These are phyloP conservation scores for Trichomonas vaginalis DNA, from an alignment of 208 protist species.

Conservation along the genomic window DNA sequence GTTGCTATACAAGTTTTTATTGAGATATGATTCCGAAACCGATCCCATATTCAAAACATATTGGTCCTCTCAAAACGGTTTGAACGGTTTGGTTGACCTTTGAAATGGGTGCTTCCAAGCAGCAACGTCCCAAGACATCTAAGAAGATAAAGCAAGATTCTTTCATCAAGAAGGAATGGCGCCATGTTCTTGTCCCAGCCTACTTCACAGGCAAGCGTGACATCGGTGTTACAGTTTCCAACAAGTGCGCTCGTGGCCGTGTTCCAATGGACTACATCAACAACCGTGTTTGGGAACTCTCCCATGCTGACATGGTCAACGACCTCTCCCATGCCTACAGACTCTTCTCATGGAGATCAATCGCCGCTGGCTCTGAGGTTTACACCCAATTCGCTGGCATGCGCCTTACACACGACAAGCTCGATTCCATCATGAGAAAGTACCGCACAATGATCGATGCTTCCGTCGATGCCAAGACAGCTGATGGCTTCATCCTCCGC, in stretches of 20 bases:
- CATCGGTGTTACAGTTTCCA: background rate
- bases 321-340: background rate
- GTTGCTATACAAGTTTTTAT: too few relatives aligned
- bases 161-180: conserved; percentile 22
- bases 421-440: conserved; percentile 78
- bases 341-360: background rate
- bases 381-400: conserved; percentile 94
- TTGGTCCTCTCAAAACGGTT: too few relatives aligned
- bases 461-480: conserved; percentile 70
- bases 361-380: conserved; percentile 67
- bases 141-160: conserved; percentile 17
- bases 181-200: background rate
- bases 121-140: background rate
- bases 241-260: background rate
- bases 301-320: background rate
- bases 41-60: too few relatives aligned
- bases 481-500: conserved; percentile 80
- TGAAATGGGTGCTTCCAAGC: background rate
- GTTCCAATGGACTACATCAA: background rate
- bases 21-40: too few relatives aligned
- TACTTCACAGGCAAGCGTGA: conserved; percentile 10
- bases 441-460: conserved; percentile 92
- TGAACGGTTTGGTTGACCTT: background rate
- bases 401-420: conserved; percentile 87
- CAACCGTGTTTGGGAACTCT: conserved; percentile 4